Evolutionary conservation across 108 stramenopile species (phyloP), one percentile per base, ranked within the genome.

Genomic region (Fragilaria radians): DNA sequence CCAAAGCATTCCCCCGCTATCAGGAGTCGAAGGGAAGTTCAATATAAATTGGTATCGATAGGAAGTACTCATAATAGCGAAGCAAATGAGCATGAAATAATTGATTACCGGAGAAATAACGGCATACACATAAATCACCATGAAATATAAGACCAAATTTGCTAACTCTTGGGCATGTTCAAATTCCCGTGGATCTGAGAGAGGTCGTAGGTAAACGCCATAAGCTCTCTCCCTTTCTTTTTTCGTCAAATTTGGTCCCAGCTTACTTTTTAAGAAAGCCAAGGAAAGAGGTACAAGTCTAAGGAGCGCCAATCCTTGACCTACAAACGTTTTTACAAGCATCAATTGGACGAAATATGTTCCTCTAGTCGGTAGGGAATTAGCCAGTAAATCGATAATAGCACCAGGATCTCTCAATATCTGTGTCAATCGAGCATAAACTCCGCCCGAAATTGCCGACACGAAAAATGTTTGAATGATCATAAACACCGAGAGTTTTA

Each of bases 381-480:
- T 61, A 7, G 78, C 79, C 24, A 85, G 64, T 14, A 79, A 28
- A 25, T 65, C 62, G 26, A 85, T 42, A 54, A 76, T 66, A 14
- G 27, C 46, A 24, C 32, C 33, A 47, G 73, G 55, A 52, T 55
- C 46, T 4, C 65, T 17, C 7, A 77, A 14, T 52, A 87, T 80
- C 1, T 42, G 49, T 23, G 65, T 33, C 7, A 87, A 42, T n/a
- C 68, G 52, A 0, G 59, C 18, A 4, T 71, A 52, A n/a, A 87
- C 28, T 46, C 71, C 68, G 28, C 79, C 78, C 19, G 79, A 72
- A 47, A 83, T 81, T 0, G 85, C 80, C 7, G 63, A 61, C 27
- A 87, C 78, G 57, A 87, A 83, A 72, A 87, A 87, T 1, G 74
- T 81, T 65, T 87, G 85, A 62, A 87, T 65, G 0, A 60, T 28